These are phyloP conservation scores for Spathaspora boniae DNA, from an alignment of 805 yeast genomes.

Conservation along the genomic window DNA sequence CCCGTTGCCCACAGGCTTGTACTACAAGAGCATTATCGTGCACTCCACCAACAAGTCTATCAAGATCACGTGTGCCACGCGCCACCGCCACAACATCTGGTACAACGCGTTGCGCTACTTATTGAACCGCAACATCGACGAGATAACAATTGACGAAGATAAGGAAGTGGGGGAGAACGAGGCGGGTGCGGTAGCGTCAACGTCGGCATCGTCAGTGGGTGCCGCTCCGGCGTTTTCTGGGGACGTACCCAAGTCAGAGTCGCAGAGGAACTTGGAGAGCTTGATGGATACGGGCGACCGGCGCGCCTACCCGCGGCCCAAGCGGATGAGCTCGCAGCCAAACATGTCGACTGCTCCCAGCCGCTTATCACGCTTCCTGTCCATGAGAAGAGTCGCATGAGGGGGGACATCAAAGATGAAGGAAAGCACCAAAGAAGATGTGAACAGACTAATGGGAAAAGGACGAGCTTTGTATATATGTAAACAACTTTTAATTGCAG, in stretches of 20 bases:
- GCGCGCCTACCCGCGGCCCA: conserved; percentile 20
- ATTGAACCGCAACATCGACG: conserved; percentile 62
- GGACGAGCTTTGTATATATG: too few relatives aligned
- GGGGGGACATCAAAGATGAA: too few relatives aligned
- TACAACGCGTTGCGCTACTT: conserved; percentile 75
- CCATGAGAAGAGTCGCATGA: conserved; percentile 14
- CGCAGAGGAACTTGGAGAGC: conserved; percentile 13
- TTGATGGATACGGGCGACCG: conserved; percentile 20
- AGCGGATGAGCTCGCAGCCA: conserved; percentile 2
- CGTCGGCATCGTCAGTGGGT: too few relatives aligned
- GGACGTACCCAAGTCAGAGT: conserved; percentile 14
- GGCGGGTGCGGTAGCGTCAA: too few relatives aligned
- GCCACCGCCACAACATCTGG: conserved; percentile 91
- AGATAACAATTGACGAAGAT: conserved; percentile 46
- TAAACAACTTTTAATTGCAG: too few relatives aligned
- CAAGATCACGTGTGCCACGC: conserved; percentile 82
- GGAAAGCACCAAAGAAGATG: too few relatives aligned
- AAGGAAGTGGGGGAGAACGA: conserved; percentile 13
- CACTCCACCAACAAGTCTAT: conserved; percentile 63
- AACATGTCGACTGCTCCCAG: conserved; percentile 6
- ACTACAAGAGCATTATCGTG: conserved; percentile 78
- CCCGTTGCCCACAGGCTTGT: conserved; percentile 85
- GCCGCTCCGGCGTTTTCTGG: too few relatives aligned
- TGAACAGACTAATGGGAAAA: too few relatives aligned
- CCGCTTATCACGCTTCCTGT: conserved; percentile 14